phyloP scores from a whole-genome alignment of 2,329 filamentous ascomycete genomes.

The Penicillium sp. region DNA sequence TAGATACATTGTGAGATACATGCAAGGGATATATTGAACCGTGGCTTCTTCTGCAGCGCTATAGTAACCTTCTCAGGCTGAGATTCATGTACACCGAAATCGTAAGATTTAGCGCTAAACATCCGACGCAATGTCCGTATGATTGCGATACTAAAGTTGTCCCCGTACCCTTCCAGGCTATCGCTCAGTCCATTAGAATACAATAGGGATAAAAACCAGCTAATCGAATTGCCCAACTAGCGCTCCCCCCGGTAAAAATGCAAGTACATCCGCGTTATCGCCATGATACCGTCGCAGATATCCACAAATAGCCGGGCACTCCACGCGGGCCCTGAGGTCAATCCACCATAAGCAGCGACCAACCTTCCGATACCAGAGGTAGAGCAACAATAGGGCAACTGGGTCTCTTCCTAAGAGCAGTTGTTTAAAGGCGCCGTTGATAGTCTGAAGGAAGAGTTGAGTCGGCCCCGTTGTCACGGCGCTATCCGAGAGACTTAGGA shows the following conservation, averaged over 20 bases:
- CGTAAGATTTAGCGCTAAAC: too few species aligned
- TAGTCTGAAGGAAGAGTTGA: constrained; percentile 41
- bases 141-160: too few species aligned
- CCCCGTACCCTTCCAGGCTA: too few species aligned
- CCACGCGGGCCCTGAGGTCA: constrained; percentile 47
- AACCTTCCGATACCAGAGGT: constrained; percentile 51
- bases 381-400: constrained; percentile 46
- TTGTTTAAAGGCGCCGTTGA: constrained; percentile 40
- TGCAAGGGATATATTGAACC: too few species aligned
- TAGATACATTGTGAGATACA: too few species aligned
- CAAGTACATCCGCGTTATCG: constrained; percentile 31
- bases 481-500: constrained; percentile 36
- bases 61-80: too few species aligned
- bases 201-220: too few species aligned
- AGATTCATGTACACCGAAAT: too few species aligned
- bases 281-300: constrained; percentile 43
- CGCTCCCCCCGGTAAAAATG: constrained; percentile 37
- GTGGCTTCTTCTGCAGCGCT: too few species aligned
- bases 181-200: too few species aligned
- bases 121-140: too few species aligned
- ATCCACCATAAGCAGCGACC: constrained; percentile 52
- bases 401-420: constrained; percentile 43
- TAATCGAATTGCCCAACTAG: constrained; percentile 5
- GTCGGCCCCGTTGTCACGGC: constrained; percentile 28
- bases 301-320: constrained; percentile 48